Conservation (phyloP, 179 eudicot species). For the Silene noctiflora region DNA sequence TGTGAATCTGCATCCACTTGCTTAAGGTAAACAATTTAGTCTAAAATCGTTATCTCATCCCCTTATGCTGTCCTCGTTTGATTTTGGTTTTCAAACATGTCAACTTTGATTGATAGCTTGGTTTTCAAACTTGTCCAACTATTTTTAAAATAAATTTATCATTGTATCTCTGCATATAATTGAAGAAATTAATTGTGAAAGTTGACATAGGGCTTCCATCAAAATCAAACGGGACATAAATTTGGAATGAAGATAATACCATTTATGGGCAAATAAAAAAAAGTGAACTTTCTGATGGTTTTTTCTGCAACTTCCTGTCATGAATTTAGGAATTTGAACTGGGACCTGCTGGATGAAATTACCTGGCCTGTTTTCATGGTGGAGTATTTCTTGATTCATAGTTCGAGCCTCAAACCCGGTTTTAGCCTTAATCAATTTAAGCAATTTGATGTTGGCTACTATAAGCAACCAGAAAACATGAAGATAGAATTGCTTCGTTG, state of each 20-base stretch:
- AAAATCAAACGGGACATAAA: not conserved
- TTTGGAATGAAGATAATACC: not conserved
- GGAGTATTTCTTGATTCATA: slow-evolving; percentile 64
- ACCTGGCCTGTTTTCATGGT: slow-evolving; percentile 92
- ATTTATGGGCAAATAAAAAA: slow-evolving; percentile 16
- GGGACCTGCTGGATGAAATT: slow-evolving; percentile 89
- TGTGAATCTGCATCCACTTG: slow-evolving; percentile 63
- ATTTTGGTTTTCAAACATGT: not conserved
- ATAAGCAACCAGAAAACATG: slow-evolving; percentile 52
- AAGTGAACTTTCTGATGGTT: not conserved
- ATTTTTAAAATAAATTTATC: not conserved
- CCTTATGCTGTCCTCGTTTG: not conserved
- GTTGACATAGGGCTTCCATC: not conserved
- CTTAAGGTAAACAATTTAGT: slow-evolving; percentile 58
- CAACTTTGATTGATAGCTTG: not conserved
- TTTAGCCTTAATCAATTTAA: slow-evolving; percentile 51
- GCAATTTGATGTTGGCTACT: slow-evolving; percentile 63
- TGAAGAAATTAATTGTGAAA: not conserved
- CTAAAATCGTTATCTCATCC: not conserved
- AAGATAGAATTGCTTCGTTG: slow-evolving; percentile 79
- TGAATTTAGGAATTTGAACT: slow-evolving; percentile 69
- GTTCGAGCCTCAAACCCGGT: slow-evolving; percentile 53
- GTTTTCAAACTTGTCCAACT: not conserved
- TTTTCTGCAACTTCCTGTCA: slow-evolving; percentile 17
- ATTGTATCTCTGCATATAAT: not conserved